These are phyloP conservation scores for Saprolegnia parasitica DNA, from an alignment of 352 stramenopile genomes.

Conservation along the genomic window DNA sequence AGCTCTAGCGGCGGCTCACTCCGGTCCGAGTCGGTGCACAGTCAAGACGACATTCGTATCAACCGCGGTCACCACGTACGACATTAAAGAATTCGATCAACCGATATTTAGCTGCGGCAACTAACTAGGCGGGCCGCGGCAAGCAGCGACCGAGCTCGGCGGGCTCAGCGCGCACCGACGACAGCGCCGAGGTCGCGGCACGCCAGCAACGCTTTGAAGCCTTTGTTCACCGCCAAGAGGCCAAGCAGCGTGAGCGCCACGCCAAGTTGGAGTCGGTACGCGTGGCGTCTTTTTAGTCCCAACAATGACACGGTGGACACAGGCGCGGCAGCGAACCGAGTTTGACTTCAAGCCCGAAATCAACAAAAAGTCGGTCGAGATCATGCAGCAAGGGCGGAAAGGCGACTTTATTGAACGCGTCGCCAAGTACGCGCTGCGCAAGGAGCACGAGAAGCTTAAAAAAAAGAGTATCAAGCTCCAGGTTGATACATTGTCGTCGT, in stretches of 20 bases:
- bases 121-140: not conserved
- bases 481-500: slow-evolving; percentile 35
- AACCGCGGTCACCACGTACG: slow-evolving; percentile 28
- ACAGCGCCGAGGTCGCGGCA: slow-evolving; percentile 33
- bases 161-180: slow-evolving; percentile 38
- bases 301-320: slow-evolving; percentile 19
- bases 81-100: not conserved
- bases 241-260: slow-evolving; percentile 58
- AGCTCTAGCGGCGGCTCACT: not conserved
- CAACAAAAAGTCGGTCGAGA: slow-evolving; percentile 73
- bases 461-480: slow-evolving; percentile 60
- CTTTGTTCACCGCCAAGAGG: slow-evolving; percentile 70
- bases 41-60: slow-evolving; percentile 59
- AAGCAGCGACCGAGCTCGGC: slow-evolving; percentile 50
- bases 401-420: slow-evolving; percentile 79
- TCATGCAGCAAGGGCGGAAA: slow-evolving; percentile 78
- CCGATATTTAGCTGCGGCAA: not conserved
- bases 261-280: slow-evolving; percentile 50
- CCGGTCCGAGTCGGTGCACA: not conserved
- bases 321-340: slow-evolving; percentile 41
- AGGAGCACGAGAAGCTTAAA: slow-evolving; percentile 74
- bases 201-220: slow-evolving; percentile 52
- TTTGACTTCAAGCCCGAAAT: slow-evolving; percentile 60
- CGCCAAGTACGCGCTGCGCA: slow-evolving; percentile 65
- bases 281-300: slow-evolving; percentile 31